These are phyloP conservation scores for Termitomyces sp. DNA, from an alignment of 768 basidiomycete genomes.

Conservation along the genomic window DNA sequence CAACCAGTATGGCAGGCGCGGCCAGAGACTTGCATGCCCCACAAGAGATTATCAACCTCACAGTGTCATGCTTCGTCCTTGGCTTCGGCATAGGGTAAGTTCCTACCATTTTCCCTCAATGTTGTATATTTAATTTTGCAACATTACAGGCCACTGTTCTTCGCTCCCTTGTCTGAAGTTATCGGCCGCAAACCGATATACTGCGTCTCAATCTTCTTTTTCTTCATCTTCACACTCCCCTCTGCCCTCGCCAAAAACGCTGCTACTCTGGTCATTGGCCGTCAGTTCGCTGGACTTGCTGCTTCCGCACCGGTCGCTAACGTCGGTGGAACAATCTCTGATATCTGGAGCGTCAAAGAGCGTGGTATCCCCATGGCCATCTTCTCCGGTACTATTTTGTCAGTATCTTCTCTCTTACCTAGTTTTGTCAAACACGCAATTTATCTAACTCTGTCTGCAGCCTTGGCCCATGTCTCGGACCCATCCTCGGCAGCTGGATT, in stretches of 20 bases:
- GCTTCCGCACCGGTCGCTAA: slow-evolving; percentile 24
- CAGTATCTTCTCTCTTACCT: slow-evolving; percentile 1
- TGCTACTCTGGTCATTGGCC: slow-evolving; percentile 25
- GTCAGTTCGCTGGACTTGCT: slow-evolving; percentile 27
- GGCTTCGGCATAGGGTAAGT: slow-evolving; percentile 35
- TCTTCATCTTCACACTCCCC: slow-evolving; percentile 42
- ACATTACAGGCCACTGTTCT: slow-evolving; percentile 29
- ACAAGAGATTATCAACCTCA: slow-evolving; percentile 33
- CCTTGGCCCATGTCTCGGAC: slow-evolving; percentile 42
- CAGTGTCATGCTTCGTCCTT: slow-evolving; percentile 38
- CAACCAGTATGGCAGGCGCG: slow-evolving; percentile 25
- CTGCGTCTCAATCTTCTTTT: slow-evolving; percentile 29
- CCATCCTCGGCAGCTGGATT: slow-evolving; percentile 45
- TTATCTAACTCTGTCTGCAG: slow-evolving; percentile 7
- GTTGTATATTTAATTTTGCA: background rate
- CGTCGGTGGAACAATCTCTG: slow-evolving; percentile 37
- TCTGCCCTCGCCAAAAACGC: slow-evolving; percentile 25
- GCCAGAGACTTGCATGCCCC: slow-evolving; percentile 23
- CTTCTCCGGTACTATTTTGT: slow-evolving; percentile 44
- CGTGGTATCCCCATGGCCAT: slow-evolving; percentile 42
- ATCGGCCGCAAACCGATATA: slow-evolving; percentile 32
- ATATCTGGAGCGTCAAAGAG: slow-evolving; percentile 34
- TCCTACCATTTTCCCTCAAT: slow-evolving; percentile 6
- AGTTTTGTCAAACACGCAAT: background rate
- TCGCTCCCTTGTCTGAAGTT: slow-evolving; percentile 33